Conservation (phyloP, 1,284 basidiomycete species). For the Boletus semigastroideus region DNA sequence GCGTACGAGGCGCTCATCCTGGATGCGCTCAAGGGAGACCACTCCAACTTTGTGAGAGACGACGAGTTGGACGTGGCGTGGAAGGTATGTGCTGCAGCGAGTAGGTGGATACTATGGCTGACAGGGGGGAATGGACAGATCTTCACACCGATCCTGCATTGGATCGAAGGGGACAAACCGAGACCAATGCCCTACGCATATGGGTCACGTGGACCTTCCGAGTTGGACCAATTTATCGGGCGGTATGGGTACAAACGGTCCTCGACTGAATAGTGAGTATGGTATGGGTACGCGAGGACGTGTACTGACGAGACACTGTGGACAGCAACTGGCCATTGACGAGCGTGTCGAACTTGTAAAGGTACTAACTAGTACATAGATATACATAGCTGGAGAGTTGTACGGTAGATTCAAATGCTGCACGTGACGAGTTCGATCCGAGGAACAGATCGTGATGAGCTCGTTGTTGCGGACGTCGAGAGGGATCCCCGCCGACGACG, state of each 20-base stretch:
- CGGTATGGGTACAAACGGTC: conserved; percentile 80
- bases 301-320: not conserved
- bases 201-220: conserved; percentile 89
- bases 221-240: conserved; percentile 73
- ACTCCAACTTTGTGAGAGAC: conserved; percentile 92
- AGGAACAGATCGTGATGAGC: conserved; percentile 29
- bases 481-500: conserved; percentile 31
- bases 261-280: conserved; percentile 67
- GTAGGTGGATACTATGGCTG: conserved; percentile 11
- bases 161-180: conserved; percentile 82
- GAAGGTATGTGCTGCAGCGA: conserved; percentile 61
- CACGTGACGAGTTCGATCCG: conserved; percentile 28
- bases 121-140: conserved; percentile 52
- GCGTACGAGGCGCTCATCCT: conserved; percentile 92
- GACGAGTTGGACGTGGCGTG: conserved; percentile 95
- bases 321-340: conserved; percentile 29
- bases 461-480: conserved; percentile 22
- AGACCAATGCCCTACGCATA: conserved; percentile 82
- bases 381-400: no score
- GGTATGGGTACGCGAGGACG: not conserved
- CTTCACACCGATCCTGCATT: conserved; percentile 92
- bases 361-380: no score
- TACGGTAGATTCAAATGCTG: no score
- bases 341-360: conserved; percentile 20
- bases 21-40: conserved; percentile 86